These are phyloP conservation scores for Pittosporum tobira DNA, from an alignment of 129 eudicot species.

Conservation along the genomic window DNA sequence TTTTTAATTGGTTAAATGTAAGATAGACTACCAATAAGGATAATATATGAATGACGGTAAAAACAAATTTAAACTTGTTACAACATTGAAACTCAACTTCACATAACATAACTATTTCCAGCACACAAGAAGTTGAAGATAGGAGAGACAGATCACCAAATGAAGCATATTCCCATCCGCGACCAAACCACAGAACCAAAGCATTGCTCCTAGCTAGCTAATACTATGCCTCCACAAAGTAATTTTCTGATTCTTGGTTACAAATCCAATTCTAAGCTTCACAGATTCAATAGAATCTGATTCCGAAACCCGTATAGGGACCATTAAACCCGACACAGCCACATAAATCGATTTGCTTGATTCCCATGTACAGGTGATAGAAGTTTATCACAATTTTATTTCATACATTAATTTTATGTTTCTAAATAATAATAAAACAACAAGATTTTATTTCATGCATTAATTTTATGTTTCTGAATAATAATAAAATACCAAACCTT, in stretches of 20 bases:
- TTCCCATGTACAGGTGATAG: conserved; percentile 15
- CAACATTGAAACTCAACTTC: too few species aligned
- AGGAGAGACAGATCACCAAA: conserved; percentile 48
- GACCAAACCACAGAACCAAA: conserved; percentile 54
- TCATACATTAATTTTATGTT: too few species aligned
- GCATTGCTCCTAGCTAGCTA: conserved; percentile 61
- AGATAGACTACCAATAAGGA: too few species aligned
- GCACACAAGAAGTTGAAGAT: conserved; percentile 61
- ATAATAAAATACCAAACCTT: too few species aligned
- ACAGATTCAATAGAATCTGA: conserved; percentile 63
- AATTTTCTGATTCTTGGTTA: conserved; percentile 53
- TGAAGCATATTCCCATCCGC: conserved; percentile 71
- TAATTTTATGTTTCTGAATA: too few species aligned
- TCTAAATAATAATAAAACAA: too few species aligned
- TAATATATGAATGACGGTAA: too few species aligned
- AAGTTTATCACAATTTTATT: too few species aligned
- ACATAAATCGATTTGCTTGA: conserved; percentile 33
- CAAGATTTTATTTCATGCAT: too few species aligned
- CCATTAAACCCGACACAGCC: conserved; percentile 42
- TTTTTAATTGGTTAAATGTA: too few species aligned
- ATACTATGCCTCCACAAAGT: conserved; percentile 54
- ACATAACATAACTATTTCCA: conserved; percentile 70
- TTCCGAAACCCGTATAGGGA: conserved; percentile 53
- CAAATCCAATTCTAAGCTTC: conserved; percentile 60
- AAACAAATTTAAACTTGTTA: too few species aligned